Conservation (phyloP, 371 early-diverging fungal genomes). For the Syncephalis fuscata region DNA sequence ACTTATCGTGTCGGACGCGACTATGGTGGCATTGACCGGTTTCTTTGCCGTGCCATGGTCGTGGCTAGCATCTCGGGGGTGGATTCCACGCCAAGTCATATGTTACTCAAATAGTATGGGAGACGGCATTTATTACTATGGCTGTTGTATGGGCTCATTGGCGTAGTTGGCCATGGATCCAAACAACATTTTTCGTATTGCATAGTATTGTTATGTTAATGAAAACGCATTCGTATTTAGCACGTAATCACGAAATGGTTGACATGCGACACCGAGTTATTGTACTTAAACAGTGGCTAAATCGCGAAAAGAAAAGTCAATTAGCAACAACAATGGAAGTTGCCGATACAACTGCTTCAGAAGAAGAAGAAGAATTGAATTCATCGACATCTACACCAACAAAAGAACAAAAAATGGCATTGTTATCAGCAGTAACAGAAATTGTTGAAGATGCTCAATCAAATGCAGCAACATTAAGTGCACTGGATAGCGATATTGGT, state of each 20-base stretch:
- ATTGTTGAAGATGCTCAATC: background rate
- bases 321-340: too few species aligned
- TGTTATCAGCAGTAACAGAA: background rate
- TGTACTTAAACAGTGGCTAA: too few species aligned
- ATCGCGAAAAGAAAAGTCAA: too few species aligned
- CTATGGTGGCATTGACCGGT: constrained; percentile 20
- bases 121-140: background rate
- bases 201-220: constrained; percentile 86
- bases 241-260: too few species aligned
- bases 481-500: background rate
- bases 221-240: constrained; percentile 85
- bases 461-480: too few species aligned
- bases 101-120: too few species aligned
- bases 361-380: too few species aligned
- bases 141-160: constrained; percentile 9
- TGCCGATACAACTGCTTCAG: too few species aligned
- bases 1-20: constrained; percentile 44
- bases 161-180: constrained; percentile 82
- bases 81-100: too few species aligned
- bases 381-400: background rate
- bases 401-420: background rate
- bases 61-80: too few species aligned
- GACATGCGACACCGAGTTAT: too few species aligned
- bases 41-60: too few species aligned
- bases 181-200: constrained; percentile 71